Evolutionary conservation across 2,329 filamentous ascomycete genomes (phyloP).

Genomic region (Colletotrichum sp.): DNA sequence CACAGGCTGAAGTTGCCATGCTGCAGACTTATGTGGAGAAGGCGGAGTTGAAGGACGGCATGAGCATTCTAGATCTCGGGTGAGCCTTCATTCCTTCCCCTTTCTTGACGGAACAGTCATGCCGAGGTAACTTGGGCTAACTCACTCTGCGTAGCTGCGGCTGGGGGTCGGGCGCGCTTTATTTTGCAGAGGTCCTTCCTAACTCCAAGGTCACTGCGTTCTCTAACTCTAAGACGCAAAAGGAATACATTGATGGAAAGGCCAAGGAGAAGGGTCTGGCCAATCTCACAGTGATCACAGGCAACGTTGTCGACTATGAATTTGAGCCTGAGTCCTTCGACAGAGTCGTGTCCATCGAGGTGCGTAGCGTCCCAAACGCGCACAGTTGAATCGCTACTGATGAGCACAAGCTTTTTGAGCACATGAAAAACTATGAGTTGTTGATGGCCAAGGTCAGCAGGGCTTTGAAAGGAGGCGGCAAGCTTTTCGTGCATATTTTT

Average conservation of each 20-base stretch:
- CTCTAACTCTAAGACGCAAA: conserved; percentile 73
- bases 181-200: conserved; percentile 69
- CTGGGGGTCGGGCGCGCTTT: conserved; percentile 71
- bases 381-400: not conserved
- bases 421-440: conserved; percentile 78
- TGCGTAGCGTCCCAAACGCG: not conserved
- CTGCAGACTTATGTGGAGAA: conserved; percentile 65
- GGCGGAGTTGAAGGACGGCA: conserved; percentile 63
- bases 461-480: conserved; percentile 65
- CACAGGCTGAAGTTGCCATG: conserved; percentile 71
- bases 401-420: conserved; percentile 68
- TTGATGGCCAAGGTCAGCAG: conserved; percentile 67
- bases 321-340: conserved; percentile 65
- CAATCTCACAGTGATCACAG: conserved; percentile 69
- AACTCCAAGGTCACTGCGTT: conserved; percentile 68
- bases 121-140: not conserved
- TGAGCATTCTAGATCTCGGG: conserved; percentile 67
- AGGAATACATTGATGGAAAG: conserved; percentile 66
- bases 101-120: not conserved
- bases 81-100: conserved; percentile 33
- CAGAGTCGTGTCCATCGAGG: conserved; percentile 69
- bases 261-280: conserved; percentile 59
- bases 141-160: conserved; percentile 56
- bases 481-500: conserved; percentile 74
- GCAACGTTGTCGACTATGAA: conserved; percentile 69